Evolutionary conservation across 345 rosid species (phyloP).

Genomic region (Salix suchowensis): DNA sequence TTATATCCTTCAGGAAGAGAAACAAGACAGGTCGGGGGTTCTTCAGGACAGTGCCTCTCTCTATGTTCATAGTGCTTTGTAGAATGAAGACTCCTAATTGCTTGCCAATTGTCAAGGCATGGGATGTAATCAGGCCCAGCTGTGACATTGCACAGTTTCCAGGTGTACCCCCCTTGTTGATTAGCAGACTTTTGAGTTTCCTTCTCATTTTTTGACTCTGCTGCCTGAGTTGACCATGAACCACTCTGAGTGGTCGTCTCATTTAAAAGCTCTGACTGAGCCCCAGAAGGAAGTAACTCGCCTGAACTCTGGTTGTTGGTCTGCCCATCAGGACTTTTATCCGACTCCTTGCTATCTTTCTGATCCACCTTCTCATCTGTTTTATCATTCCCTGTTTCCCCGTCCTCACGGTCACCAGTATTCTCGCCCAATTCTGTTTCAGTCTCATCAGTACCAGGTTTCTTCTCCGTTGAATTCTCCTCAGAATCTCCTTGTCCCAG

Average conservation of each 20-base stretch:
- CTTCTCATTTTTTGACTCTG: constrained; percentile 85
- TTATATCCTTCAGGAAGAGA: constrained; percentile 50
- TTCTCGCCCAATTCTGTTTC: constrained; percentile 35
- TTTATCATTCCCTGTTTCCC: constrained; percentile 41
- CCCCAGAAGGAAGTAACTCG: constrained; percentile 73
- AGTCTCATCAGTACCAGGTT: constrained; percentile 35
- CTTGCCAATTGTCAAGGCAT: constrained; percentile 88
- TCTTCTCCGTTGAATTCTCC: constrained; percentile 36
- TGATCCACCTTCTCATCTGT: constrained; percentile 39
- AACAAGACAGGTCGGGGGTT: constrained; percentile 86
- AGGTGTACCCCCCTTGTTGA: constrained; percentile 39
- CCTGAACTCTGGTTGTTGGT: constrained; percentile 39
- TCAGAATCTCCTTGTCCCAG: constrained; percentile 44
- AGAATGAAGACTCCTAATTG: constrained; percentile 57
- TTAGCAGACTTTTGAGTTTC: constrained; percentile 55
- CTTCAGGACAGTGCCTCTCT: constrained; percentile 93
- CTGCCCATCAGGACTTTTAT: constrained; percentile 43
- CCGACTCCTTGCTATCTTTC: constrained; percentile 36
- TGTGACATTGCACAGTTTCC: constrained; percentile 85
- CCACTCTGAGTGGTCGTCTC: constrained; percentile 65
- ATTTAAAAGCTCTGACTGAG: constrained; percentile 73
- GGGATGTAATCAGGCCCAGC: constrained; percentile 94
- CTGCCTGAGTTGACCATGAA: constrained; percentile 84
- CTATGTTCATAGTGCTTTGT: constrained; percentile 96
- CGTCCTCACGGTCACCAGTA: constrained; percentile 27